Evolutionary conservation across 129 eudicot species (phyloP).

Genomic region (Flaveria ramosissima): DNA sequence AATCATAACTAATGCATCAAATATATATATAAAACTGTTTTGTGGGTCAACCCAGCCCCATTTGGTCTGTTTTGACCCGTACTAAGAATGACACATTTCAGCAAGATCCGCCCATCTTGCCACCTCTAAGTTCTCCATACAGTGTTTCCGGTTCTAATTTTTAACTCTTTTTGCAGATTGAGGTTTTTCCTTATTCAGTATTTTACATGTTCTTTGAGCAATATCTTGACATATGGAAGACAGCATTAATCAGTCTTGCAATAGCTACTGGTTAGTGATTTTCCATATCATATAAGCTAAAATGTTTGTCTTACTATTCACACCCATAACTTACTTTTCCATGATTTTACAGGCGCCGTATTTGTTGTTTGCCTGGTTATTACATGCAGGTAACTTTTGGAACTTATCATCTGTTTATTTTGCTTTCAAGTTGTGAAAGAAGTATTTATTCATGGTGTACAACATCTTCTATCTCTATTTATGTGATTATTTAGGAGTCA

Average conservation of each 20-base stretch:
- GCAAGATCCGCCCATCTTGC: neutral
- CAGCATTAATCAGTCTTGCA: constrained; percentile 86
- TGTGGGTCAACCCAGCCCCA: neutral
- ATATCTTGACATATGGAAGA: constrained; percentile 95
- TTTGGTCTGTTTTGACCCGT: neutral
- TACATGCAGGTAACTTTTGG: constrained; percentile 74
- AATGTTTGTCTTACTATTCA: neutral
- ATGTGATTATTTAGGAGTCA: neutral
- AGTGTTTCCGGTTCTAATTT: constrained; percentile 2
- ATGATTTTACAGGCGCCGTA: constrained; percentile 71
- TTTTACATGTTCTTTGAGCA: constrained; percentile 97
- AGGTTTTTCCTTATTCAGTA: constrained; percentile 88
- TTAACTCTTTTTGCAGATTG: constrained; percentile 60
- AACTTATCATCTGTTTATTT: neutral
- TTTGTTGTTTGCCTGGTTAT: constrained; percentile 81
- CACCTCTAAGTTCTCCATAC: neutral
- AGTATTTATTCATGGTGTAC: neutral
- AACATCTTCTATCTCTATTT: neutral
- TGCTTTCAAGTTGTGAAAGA: neutral
- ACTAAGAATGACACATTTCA: neutral
- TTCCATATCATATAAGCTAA: neutral
- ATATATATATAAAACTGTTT: neutral
- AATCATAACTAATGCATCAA: neutral
- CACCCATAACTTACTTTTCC: constrained; percentile 16
- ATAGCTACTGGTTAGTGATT: constrained; percentile 77